Conservation (phyloP, 768 basidiomycete genomes). For the Lentinula sp. region DNA sequence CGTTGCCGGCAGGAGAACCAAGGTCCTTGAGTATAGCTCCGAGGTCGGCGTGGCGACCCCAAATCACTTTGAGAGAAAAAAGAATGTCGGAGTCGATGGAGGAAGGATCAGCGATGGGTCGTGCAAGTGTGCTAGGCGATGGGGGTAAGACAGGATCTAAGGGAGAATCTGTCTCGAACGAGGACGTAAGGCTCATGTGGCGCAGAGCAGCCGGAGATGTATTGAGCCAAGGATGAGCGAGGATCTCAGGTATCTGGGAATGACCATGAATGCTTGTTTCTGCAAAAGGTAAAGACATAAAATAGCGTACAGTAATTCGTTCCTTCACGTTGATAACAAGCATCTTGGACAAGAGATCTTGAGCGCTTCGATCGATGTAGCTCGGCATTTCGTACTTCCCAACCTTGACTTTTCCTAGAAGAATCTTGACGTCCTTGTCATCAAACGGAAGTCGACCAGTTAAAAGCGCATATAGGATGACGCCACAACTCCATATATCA, state of each 20-base stretch:
- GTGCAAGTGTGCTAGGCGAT: slow-evolving; percentile 60
- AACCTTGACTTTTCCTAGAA: slow-evolving; percentile 81
- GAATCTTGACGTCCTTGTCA: slow-evolving; percentile 73
- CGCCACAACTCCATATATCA: slow-evolving; percentile 96
- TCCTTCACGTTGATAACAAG: slow-evolving; percentile 76
- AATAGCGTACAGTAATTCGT: slow-evolving; percentile 66
- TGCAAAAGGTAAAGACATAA: not conserved
- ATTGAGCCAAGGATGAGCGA: slow-evolving; percentile 79
- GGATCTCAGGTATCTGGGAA: slow-evolving; percentile 77
- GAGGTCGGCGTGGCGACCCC: slow-evolving; percentile 66
- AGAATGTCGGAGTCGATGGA: slow-evolving; percentile 76
- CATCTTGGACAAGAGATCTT: slow-evolving; percentile 82
- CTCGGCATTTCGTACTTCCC: slow-evolving; percentile 82
- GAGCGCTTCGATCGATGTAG: slow-evolving; percentile 77
- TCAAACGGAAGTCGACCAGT: slow-evolving; percentile 92
- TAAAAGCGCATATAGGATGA: slow-evolving; percentile 86
- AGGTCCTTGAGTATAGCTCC: slow-evolving; percentile 58
- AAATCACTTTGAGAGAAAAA: slow-evolving; percentile 74
- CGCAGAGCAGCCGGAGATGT: slow-evolving; percentile 22
- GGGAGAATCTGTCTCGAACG: not conserved
- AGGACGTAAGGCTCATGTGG: slow-evolving; percentile 12
- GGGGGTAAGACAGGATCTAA: slow-evolving; percentile 44
- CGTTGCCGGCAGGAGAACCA: slow-evolving; percentile 61
- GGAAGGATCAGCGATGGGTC: slow-evolving; percentile 59
- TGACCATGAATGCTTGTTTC: not conserved